Percentiles rank a stretch among this genome's conserved stretches.
Evolutionary conservation across 2,329 filamentous ascomycete species (phyloP).

Genomic region (Ascochyta rabiei): DNA sequence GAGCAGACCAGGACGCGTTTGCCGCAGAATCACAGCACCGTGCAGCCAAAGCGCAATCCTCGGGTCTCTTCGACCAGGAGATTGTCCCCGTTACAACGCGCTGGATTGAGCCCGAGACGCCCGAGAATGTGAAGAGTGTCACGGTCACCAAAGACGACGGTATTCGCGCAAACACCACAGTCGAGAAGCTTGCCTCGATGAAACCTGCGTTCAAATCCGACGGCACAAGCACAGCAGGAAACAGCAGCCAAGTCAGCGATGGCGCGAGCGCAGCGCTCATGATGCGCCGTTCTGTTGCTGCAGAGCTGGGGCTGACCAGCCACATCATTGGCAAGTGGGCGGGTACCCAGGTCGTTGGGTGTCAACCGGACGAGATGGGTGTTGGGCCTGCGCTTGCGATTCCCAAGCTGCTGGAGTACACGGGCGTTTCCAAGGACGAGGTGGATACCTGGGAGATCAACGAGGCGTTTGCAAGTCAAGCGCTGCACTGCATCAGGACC

Average conservation of each 20-base stretch:
- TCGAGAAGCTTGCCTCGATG: conserved; percentile 75
- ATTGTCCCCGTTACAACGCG: conserved; percentile 80
- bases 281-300: conserved; percentile 82
- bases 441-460: conserved; percentile 93
- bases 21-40: conserved; percentile 76
- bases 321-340: conserved; percentile 85
- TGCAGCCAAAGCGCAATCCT: conserved; percentile 71
- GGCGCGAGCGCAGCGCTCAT: conserved; percentile 83
- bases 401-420: conserved; percentile 74
- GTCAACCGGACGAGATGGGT: conserved; percentile 91
- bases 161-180: conserved; percentile 69
- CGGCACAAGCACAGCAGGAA: conserved; percentile 83
- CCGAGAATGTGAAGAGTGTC: conserved; percentile 60
- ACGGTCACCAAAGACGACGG: conserved; percentile 82
- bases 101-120: conserved; percentile 66
- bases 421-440: conserved; percentile 70
- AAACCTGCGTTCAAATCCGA: conserved; percentile 83
- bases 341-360: conserved; percentile 75
- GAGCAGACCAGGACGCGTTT: conserved; percentile 82
- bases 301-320: conserved; percentile 69
- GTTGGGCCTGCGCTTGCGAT: conserved; percentile 87
- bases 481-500: conserved; percentile 72
- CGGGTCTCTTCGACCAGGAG: conserved; percentile 75
- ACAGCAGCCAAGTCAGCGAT: conserved; percentile 83
- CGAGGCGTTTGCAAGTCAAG: conserved; percentile 73